Base-by-base conservation (phyloP, 768 basidiomycete species). In the Termitomyces sp. region DNA sequence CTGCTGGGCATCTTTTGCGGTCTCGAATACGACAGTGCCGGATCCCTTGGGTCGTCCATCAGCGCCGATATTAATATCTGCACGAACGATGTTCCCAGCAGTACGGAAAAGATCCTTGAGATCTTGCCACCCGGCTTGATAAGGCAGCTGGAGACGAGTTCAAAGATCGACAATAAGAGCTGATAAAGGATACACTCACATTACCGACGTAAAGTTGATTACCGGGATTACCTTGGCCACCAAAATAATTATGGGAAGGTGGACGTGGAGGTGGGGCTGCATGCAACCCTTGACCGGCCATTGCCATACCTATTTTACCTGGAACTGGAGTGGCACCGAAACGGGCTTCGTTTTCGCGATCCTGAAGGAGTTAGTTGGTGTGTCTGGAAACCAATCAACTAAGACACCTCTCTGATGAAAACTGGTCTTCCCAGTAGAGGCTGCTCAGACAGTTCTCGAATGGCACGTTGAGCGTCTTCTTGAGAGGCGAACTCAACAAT, bases 101-200 rank as follows among this genome's bases (percentile, higher is more conserved):
- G 91, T 84, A 55, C 96, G 86, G 86, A 98, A 98, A 28, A 98
- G 76, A 70, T 98, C 96, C 67, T 98, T 98, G 55, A 98, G 75
- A 69, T 98, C 96, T 69, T 99, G 96, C 96, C 96, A 99, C 30
- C 93, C 93, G n/a, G 94, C 94, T 74, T 95, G 93, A 67, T 91
- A 93, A 2, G 94, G 95, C 28, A 98, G 74, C 95, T 98, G 61
- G 5, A 54, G 35, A 43, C 4, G 62, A 50, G 58, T 43, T 55
- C 10, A 57, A 16, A n/a, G 21, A 3, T 19, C 12, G 5, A 25
- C 42, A 23, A 46, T 27, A 2, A 16, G 12, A 52, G 30, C 25
- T 35, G 28, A 23, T 40, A 21, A n/a, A 17, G 25, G 50, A 46
- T 35, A 19, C 28, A 66, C 86, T 66, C 64, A 94, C 94, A 68